phyloP scores from a whole-genome alignment of 208 protist genomes.

The Trypanosoma theileri region DNA sequence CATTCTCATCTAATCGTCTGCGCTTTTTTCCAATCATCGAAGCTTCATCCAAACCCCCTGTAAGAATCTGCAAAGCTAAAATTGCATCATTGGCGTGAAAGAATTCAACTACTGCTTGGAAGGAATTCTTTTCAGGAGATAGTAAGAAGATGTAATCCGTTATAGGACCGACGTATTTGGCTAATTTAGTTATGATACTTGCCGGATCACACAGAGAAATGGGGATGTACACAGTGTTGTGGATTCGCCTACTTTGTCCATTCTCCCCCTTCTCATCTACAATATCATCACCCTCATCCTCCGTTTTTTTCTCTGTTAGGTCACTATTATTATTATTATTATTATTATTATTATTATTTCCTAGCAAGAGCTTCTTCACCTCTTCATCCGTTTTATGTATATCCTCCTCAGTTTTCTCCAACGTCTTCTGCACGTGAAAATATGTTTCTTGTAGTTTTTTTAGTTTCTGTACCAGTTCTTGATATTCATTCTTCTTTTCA shows the following conservation, averaged over 20 bases:
- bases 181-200: constrained; percentile 22
- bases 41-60: not conserved
- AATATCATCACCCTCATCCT: not conserved
- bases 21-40: not conserved
- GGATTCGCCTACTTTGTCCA: constrained; percentile 11
- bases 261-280: not conserved
- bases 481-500: not conserved
- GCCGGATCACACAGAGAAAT: constrained; percentile 20
- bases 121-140: constrained; percentile 10
- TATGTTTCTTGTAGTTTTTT: constrained; percentile 22
- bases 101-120: constrained; percentile 25
- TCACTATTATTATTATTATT: not conserved
- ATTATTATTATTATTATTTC: constrained; percentile 1
- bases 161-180: constrained; percentile 29
- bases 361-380: constrained; percentile 11
- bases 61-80: constrained; percentile 16
- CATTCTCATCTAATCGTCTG: not conserved
- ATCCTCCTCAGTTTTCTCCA: constrained; percentile 1
- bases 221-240: constrained; percentile 21
- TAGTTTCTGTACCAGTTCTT: constrained; percentile 14
- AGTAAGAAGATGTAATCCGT: constrained; percentile 23
- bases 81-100: constrained; percentile 23
- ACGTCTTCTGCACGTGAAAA: constrained; percentile 13
- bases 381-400: constrained; percentile 16
- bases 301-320: not conserved